Conservation (phyloP, 2,329 filamentous ascomycete species). For the Penicillium sp. region DNA sequence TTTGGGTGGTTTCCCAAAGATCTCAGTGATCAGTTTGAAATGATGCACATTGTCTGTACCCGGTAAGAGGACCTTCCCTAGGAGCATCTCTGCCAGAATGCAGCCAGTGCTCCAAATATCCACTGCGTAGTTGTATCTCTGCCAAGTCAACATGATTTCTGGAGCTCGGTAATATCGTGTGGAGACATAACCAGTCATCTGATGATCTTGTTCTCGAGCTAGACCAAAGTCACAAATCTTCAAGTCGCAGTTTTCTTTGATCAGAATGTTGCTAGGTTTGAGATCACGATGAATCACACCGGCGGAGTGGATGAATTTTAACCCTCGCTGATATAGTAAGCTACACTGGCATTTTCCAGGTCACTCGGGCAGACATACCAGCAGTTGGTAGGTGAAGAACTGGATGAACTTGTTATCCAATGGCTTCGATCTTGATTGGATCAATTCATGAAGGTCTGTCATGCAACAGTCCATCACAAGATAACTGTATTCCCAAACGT, state of each 20-base stretch:
- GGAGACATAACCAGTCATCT: constrained; percentile 98
- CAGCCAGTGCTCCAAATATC: constrained; percentile 99
- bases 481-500: neutral
- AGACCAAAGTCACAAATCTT: constrained; percentile 99
- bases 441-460: constrained; percentile 8
- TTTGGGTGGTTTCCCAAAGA: constrained; percentile 89
- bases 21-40: constrained; percentile 97
- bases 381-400: constrained; percentile 13
- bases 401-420: constrained; percentile 4
- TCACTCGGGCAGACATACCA: neutral
- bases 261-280: constrained; percentile 96
- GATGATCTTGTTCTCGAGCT: constrained; percentile 93
- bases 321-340: constrained; percentile 64
- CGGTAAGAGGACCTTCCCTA: constrained; percentile 94
- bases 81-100: constrained; percentile 98
- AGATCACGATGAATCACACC: constrained; percentile 74
- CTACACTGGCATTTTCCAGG: too few species aligned
- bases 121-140: constrained; percentile 97
- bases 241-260: constrained; percentile 98
- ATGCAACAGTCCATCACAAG: constrained; percentile 8
- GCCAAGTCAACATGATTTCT: constrained; percentile 99
- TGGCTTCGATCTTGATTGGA: neutral
- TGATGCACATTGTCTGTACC: constrained; percentile 99
- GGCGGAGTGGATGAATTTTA: constrained; percentile 98
- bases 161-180: constrained; percentile 97